Percentiles rank a stretch among this genome's conserved stretches.
Conservation (phyloP, 2,329 filamentous ascomycete genomes). For the Thermothelomyces thermophilus region DNA sequence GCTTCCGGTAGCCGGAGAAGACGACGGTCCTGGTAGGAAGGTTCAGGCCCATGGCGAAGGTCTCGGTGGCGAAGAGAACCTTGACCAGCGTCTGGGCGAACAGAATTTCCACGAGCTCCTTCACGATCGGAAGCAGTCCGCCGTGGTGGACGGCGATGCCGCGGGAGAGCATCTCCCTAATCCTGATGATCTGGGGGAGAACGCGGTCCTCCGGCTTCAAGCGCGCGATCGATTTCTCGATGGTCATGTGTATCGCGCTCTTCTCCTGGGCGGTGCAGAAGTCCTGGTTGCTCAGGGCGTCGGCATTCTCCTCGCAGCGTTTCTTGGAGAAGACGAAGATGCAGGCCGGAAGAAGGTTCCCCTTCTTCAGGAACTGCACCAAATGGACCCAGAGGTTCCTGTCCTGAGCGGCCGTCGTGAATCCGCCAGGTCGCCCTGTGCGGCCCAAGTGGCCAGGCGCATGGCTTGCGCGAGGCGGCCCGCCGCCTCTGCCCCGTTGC, state of each 20-base stretch:
- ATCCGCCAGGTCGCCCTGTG: conserved; percentile 74
- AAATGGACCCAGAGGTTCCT: conserved; percentile 95
- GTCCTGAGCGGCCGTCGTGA: conserved; percentile 86
- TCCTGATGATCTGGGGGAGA: conserved; percentile 84
- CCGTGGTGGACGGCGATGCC: conserved; percentile 96
- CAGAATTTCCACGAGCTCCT: conserved; percentile 93
- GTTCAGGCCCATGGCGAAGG: conserved; percentile 97
- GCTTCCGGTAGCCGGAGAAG: conserved; percentile 94
- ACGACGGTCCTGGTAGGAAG: conserved; percentile 93
- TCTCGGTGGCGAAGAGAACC: conserved; percentile 94
- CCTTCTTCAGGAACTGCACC: conserved; percentile 83
- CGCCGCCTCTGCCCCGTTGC: conserved; percentile 49
- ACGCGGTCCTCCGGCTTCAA: conserved; percentile 83
- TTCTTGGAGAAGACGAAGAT: conserved; percentile 99
- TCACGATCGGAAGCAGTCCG: conserved; percentile 89
- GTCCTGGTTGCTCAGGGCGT: conserved; percentile 89
- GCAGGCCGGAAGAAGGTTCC: conserved; percentile 80
- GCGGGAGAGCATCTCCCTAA: conserved; percentile 76
- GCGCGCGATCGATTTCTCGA: conserved; percentile 88
- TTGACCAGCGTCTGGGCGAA: conserved; percentile 95
- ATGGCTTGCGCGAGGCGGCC: conserved; percentile 54
- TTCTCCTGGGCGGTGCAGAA: conserved; percentile 92
- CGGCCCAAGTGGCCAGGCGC: conserved; percentile 81
- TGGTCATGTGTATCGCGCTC: conserved; percentile 94
- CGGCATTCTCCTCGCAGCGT: conserved; percentile 92